These are phyloP conservation scores for Tylopilus subfusipes DNA, from an alignment of 768 basidiomycete species.

Conservation along the genomic window DNA sequence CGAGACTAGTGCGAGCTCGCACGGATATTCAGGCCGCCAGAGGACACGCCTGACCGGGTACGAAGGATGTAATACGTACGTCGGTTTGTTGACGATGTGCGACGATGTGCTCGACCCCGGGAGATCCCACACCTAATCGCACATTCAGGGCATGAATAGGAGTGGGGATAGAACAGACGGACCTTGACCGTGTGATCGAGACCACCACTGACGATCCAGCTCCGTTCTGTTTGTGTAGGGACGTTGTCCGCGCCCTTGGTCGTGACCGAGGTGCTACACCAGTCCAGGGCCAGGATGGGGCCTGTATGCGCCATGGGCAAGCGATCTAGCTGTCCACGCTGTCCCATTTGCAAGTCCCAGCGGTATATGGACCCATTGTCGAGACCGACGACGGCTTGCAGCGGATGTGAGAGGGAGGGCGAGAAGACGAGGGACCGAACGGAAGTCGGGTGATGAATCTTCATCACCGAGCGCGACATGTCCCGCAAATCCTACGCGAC, in stretches of 20 bases:
- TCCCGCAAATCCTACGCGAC: constrained; percentile 64
- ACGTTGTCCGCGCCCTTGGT: constrained; percentile 14
- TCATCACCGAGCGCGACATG: constrained; percentile 62
- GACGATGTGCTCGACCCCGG: constrained; percentile 35
- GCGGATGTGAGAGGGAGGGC: constrained; percentile 57
- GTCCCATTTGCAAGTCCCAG: constrained; percentile 80
- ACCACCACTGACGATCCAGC: constrained; percentile 80
- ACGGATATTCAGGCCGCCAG: constrained; percentile 76
- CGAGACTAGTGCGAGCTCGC: constrained; percentile 72
- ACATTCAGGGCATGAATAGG: constrained; percentile 1
- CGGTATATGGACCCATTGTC: constrained; percentile 71
- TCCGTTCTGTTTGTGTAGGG: constrained; percentile 31
- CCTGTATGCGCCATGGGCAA: constrained; percentile 71
- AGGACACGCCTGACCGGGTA: constrained; percentile 69
- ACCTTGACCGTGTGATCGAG: constrained; percentile 80
- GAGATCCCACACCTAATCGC: constrained; percentile 71
- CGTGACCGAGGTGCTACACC: constrained; percentile 44
- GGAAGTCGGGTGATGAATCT: constrained; percentile 65
- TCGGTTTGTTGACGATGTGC: constrained; percentile 60
- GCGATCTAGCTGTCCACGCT: constrained; percentile 67
- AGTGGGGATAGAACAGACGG: constrained; percentile 3
- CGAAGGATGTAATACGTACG: constrained; percentile 69
- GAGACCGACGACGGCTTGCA: constrained; percentile 65
- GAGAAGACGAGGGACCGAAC: constrained; percentile 72
- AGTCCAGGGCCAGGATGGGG: constrained; percentile 70